Base-by-base conservation (phyloP, 768 basidiomycete genomes). In the Saitozyma sp. region DNA sequence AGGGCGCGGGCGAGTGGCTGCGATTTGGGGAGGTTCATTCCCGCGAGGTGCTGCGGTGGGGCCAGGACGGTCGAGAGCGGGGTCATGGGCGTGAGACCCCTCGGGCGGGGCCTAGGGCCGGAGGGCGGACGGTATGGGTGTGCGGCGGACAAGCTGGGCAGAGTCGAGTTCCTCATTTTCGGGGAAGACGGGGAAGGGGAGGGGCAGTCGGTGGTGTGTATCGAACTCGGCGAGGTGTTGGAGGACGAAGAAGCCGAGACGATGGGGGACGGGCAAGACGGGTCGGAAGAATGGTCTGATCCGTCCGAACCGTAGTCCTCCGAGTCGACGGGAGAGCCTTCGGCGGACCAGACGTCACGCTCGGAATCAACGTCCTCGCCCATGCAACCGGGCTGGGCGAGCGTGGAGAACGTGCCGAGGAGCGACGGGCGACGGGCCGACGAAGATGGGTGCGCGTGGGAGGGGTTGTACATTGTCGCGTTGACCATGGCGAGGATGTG, bases 1-100 rank as follows among this genome's bases (percentile, higher is more conserved):
- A 75, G 57, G 8, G 71, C 63, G 40, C 71, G 37, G 40, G 74
- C 57, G 16, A 75, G 62, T 6, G 70, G 69, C 59, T 75, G 74
- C 0, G 71, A 64, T 63, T 75, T 75, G 11, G 74, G 74, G 39
- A 70, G 55, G 42, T 41, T 50, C 37, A 55, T 3, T 19, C 54
- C 54, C 3, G 53, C 53, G 11, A 54, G 39, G 16, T 40, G 45
- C 17, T 45, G 54, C 16, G 58, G 20, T 16, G 38, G 54, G 37
- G 63, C 11, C 17, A 50, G 20, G 1, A 52, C 48, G 13, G 20
- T 13, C 17, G 17, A 10, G 53, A 40, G 3, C 11, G 9, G 40
- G 53, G 19, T 49, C 39, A 14, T 13, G 49, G 54, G 54, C 48
- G 61, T 38, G 54, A 62, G 14, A 51, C 45, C 19, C 43, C 50